Evolutionary conservation across 768 basidiomycete species (phyloP), one percentile per base, ranked within the genome.

Genomic region (Suillus placidus): DNA sequence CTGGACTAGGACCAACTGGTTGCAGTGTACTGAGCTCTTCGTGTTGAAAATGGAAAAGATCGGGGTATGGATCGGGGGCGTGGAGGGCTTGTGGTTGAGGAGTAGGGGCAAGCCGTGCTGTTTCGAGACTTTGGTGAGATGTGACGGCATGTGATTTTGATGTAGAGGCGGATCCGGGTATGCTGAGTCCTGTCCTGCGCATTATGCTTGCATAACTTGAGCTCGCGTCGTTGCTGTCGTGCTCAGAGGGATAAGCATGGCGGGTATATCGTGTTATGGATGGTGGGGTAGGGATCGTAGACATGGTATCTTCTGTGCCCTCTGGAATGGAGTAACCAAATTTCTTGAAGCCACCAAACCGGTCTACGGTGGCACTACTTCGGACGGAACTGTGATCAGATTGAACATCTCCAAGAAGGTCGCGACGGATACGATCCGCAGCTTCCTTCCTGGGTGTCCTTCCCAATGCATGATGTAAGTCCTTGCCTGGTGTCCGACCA

Each of bases 361-460:
- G 58, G 58, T 60, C 58, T 37, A 68, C 69, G n/a, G 70, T 64
- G 10, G 66, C 60, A 13, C 55, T 55, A 37, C 64, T 73, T 6
- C 54, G 58, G 23, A 51, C 58, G 51, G 73, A 68, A 23, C 66
- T 71, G 2, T 72, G 60, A 30, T 77, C 82, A 58, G 72, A 78
- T 68, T 85, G 84, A 26, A 83, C 79, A 65, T 85, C 83, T 30
- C 83, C 84, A 23, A 94, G 77, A 3, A 93, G 78, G 73, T 90
- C 88, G 37, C 81, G 81, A 60, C 85, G 83, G 61, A 94, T 92
- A 16, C 89, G 83, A 13, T 84, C 80, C 1, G 90, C 91, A 4
- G 92, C 93, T 66, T 88, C 87, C 71, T 85, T 89, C 37, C 82
- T 83, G 0, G 94, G 94, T 3, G 93, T 93, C 66, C 86, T 84